Base-by-base conservation (phyloP, 495 filamentous ascomycete genomes). In the Xylaria longipes region DNA sequence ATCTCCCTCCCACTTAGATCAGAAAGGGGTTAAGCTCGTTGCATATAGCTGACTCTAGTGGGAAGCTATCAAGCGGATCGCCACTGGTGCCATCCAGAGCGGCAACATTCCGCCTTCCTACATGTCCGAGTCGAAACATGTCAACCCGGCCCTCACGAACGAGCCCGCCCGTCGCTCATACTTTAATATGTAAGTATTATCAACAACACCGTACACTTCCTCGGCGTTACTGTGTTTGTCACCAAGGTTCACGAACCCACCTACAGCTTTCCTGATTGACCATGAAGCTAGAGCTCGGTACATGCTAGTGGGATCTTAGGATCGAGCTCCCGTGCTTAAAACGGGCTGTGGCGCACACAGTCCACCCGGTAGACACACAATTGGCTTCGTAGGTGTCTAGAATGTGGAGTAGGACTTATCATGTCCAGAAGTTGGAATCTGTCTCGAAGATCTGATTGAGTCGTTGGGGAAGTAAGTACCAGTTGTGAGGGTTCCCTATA, bases 21-120 rank as follows among this genome's bases (percentile, higher is more conserved):
- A n/a, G n/a, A n/a, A n/a, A n/a, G n/a, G n/a, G n/a, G n/a, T n/a
- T n/a, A n/a, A n/a, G 0, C 76, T 88, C 1, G 68, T 72, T 0
- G 60, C 81, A 0, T 78, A 79, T 0, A 81, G 80, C 1, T 43
- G 50, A 1, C 27, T 60, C 15, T 86, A 89, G 75, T 78, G 84
- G 73, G 50, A 41, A 2, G 80, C 79, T 7, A 77, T 89, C 9
- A 78, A 86, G 73, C 70, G 72, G 0, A 72, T 81, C 20, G 52
- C 87, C 35, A 68, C 70, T 5, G 80, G 83, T 0, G 76, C 77
- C 1, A n/a, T 80, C 7, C 33, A 52, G 1, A 75, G 75, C 14
- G 75, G 75, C 20, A 8, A 3, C 3, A 33, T 66, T 2, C 68
- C 75, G 3, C 31, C 70, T 7, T 52, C 64, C 22, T 73, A 77